These are phyloP conservation scores for Tillandsia leiboldiana DNA, from an alignment of 176 grass and related monocot genomes.

Conservation along the genomic window DNA sequence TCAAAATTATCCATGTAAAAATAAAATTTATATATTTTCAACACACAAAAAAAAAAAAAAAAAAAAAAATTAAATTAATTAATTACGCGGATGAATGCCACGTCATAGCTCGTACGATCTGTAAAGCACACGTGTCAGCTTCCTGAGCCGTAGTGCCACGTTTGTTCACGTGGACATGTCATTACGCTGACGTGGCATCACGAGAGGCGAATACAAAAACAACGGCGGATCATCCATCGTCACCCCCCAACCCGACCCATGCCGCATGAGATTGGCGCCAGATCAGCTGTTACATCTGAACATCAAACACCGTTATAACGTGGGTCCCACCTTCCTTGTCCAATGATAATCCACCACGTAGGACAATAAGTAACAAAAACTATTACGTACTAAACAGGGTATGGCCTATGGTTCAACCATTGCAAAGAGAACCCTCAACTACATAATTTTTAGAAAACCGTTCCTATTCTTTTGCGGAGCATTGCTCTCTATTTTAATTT, in stretches of 20 bases:
- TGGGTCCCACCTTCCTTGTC: background rate
- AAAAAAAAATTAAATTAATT: too few species aligned
- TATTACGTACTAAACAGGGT: too few species aligned
- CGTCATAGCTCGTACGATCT: slow-evolving; percentile 3
- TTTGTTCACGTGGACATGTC: slow-evolving; percentile 47
- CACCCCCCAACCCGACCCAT: slow-evolving; percentile 13
- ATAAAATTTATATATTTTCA: too few species aligned
- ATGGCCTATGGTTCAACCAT: too few species aligned
- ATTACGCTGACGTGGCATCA: background rate
- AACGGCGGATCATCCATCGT: background rate
- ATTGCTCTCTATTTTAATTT: too few species aligned
- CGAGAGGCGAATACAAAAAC: slow-evolving; percentile 25
- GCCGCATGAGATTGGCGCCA: slow-evolving; percentile 34
- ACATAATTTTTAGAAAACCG: too few species aligned
- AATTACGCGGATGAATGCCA: slow-evolving; percentile 15
- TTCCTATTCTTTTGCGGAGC: too few species aligned
- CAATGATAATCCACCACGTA: background rate
- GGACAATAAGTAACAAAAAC: too few species aligned
- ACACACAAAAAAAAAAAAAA: too few species aligned
- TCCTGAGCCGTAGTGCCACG: background rate
- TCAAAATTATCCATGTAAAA: too few species aligned
- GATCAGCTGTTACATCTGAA: slow-evolving; percentile 4
- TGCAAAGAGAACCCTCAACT: too few species aligned
- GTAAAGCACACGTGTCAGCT: slow-evolving; percentile 25
- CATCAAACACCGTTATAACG: background rate